Evolutionary conservation across 176 grass and related monocot species (phyloP).

Genomic region (Eremochloa ophiuroides): DNA sequence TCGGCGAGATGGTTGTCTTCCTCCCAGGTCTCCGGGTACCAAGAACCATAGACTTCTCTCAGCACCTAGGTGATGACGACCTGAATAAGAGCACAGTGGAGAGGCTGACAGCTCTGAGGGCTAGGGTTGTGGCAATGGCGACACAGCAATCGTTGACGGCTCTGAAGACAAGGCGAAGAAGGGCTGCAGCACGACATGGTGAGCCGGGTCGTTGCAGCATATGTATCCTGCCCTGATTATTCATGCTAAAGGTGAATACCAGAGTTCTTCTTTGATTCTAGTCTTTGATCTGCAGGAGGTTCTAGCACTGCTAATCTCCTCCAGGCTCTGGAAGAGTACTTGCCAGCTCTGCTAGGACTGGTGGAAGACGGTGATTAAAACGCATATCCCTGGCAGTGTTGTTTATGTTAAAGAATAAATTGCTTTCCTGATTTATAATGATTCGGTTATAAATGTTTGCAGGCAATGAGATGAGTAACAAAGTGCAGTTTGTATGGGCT

Average conservation of each 20-base stretch:
- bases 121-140: constrained; percentile 52
- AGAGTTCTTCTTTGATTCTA: constrained; percentile 9
- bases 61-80: constrained; percentile 34
- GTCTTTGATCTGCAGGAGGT: constrained; percentile 39
- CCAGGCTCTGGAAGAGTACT: constrained; percentile 66
- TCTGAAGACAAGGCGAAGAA: constrained; percentile 42
- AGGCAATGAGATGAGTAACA: constrained; percentile 49
- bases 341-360: constrained; percentile 65
- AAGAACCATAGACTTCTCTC: constrained; percentile 41
- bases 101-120: constrained; percentile 45
- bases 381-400: neutral
- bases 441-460: neutral
- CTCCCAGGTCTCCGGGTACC: constrained; percentile 67
- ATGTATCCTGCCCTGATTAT: neutral
- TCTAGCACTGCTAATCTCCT: constrained; percentile 66
- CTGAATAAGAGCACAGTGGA: constrained; percentile 43
- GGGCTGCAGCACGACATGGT: constrained; percentile 48
- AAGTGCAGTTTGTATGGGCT: constrained; percentile 62
- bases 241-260: neutral
- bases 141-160: constrained; percentile 42
- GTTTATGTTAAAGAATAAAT: neutral
- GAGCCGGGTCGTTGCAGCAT: neutral
- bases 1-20: constrained; percentile 74
- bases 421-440: neutral
- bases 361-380: constrained; percentile 43